These are phyloP conservation scores for Sporothrix globosa DNA, from an alignment of 2,329 filamentous ascomycete species.

Conservation along the genomic window DNA sequence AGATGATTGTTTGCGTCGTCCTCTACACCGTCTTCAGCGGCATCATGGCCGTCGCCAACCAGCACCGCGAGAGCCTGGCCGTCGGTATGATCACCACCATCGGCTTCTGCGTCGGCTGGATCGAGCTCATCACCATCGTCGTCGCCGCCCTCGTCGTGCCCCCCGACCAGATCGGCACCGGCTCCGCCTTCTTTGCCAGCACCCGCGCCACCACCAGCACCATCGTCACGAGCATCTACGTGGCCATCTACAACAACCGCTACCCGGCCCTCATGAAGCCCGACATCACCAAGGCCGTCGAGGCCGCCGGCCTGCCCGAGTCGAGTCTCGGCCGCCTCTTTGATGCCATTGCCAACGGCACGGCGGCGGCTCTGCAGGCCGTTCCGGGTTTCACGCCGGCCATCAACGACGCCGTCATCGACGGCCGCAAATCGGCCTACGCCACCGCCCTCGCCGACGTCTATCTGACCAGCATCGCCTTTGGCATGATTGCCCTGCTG, in stretches of 20 bases:
- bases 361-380: slow-evolving; percentile 8
- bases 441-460: slow-evolving; percentile 23
- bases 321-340: slow-evolving; percentile 14
- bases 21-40: slow-evolving; percentile 21
- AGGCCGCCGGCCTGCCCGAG: slow-evolving; percentile 23
- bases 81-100: slow-evolving; percentile 22
- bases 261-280: slow-evolving; percentile 19
- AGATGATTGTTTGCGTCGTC: slow-evolving; percentile 19
- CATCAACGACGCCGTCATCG: slow-evolving; percentile 5
- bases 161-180: slow-evolving; percentile 28
- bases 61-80: slow-evolving; percentile 24
- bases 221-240: slow-evolving; percentile 27
- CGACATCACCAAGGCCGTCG: slow-evolving; percentile 23
- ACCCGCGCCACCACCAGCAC: slow-evolving; percentile 26
- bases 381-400: slow-evolving; percentile 22
- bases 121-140: slow-evolving; percentile 30
- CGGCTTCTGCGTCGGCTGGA: slow-evolving; percentile 30
- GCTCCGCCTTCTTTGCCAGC: slow-evolving; percentile 25
- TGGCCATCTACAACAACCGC: slow-evolving; percentile 30
- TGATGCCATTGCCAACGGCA: slow-evolving; percentile 25
- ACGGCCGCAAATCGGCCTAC: slow-evolving; percentile 22
- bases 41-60: slow-evolving; percentile 28
- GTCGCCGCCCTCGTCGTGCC: slow-evolving; percentile 23
- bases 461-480: slow-evolving; percentile 27
- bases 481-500: slow-evolving; percentile 19